Base-by-base conservation (phyloP, 2,329 filamentous ascomycete species). In the Helotiales sp. region DNA sequence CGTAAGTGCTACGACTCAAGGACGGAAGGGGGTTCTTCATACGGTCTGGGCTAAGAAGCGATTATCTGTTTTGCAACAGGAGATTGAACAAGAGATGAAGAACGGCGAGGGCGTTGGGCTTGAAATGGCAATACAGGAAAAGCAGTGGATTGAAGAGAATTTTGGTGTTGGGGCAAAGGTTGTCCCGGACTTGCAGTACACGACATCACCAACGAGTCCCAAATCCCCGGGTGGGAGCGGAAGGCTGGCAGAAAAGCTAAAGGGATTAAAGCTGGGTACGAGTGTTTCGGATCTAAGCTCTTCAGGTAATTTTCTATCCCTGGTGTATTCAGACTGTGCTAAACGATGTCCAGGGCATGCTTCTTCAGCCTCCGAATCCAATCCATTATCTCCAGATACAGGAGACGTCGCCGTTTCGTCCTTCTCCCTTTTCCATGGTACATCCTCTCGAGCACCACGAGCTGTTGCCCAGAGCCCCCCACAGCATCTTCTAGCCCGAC, bases 31-130 rank as follows among this genome's bases (percentile, higher is more conserved):
- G 1, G 92, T 97, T 1, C 80, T 97, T 67, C 94, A 77, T 77
- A 97, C 93, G 1, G 88, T 95, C 66, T 97, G 94, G 93, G 94
- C 92, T 20, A 93, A 93, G 82, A 90, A 92, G 78, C 85, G 93
- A 49, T 81, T 97, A 24, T 87, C 88, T 34, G 89, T 91, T 69
- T 82, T 97, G 57, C 87, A 93, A 61, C 84, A 84, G 66, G 93
- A 97, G 81, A 95, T 97, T 72, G 87, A 86, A 10, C 82, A 82
- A 7, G 93, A 97, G 81, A 86, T 90, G 76, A 85, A 85, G 72
- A 97, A 96, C 76, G 85, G 86, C 13, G 93, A 97, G 80, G 91
- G 93, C 22, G 87, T 97, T 20, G 93, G 91, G 1, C 81, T 96
- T 64, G 88, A 93, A 76, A 97, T 97, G 90, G 93, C 91, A 0